A percentile compares a stretch with the other conserved stretches of the same genome.
Evolutionary conservation across 2,329 filamentous ascomycete species (phyloP).

Genomic region (Dactylellina sp.): DNA sequence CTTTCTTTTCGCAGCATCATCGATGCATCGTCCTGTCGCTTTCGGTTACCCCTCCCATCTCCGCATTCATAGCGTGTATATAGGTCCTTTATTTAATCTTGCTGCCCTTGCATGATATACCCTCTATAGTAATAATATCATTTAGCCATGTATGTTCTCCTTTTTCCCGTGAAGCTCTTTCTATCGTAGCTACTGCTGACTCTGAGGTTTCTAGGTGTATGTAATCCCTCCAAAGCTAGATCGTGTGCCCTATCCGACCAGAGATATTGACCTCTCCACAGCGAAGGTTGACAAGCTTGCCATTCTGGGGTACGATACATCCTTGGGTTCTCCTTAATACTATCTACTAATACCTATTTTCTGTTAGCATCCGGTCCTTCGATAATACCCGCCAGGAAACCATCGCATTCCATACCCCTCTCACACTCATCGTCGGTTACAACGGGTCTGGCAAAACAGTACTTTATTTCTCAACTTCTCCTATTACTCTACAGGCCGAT

Average conservation of each 20-base stretch:
- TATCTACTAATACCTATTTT: slow-evolving; percentile 22
- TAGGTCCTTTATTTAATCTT: background rate
- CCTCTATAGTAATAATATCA: background rate
- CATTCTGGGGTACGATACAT: slow-evolving; percentile 75
- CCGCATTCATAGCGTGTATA: no score
- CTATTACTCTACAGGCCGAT: background rate
- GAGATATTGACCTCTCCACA: slow-evolving; percentile 61
- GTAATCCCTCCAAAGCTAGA: slow-evolving; percentile 8
- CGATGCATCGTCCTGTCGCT: background rate
- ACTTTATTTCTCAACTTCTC: slow-evolving; percentile 59
- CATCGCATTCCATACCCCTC: slow-evolving; percentile 87
- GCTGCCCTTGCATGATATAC: background rate
- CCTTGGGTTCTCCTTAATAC: background rate
- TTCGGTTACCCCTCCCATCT: no score
- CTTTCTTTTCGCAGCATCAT: background rate
- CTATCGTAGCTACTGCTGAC: slow-evolving; percentile 25
- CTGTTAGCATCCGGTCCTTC: slow-evolving; percentile 80
- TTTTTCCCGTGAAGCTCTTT: background rate
- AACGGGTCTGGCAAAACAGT: slow-evolving; percentile 97
- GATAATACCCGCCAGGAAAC: slow-evolving; percentile 78
- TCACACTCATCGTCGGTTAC: slow-evolving; percentile 95
- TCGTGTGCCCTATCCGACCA: background rate
- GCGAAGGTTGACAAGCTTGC: slow-evolving; percentile 90
- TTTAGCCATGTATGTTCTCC: slow-evolving; percentile 33
- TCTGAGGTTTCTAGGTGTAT: slow-evolving; percentile 42